Evolutionary conservation across 495 filamentous ascomycete genomes (phyloP).

Genomic region (Gamarada debralockiae): DNA sequence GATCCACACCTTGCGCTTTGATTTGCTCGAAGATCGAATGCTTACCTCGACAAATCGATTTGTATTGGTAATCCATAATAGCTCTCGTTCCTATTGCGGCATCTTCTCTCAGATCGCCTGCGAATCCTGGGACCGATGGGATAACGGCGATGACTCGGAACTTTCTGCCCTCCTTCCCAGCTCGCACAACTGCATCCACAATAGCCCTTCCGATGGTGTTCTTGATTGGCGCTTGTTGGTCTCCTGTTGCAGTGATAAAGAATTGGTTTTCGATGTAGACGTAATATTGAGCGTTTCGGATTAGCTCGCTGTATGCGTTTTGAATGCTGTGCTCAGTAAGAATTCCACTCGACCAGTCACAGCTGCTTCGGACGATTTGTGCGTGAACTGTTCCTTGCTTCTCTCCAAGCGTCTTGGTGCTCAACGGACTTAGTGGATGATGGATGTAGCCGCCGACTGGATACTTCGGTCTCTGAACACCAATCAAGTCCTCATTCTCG

Average conservation of each 20-base stretch:
- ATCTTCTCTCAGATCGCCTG: slow-evolving; percentile 79
- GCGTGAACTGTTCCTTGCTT: slow-evolving; percentile 71
- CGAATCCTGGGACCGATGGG: slow-evolving; percentile 89
- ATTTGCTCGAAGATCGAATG: slow-evolving; percentile 85
- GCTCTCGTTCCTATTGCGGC: slow-evolving; percentile 83
- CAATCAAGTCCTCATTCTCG: slow-evolving; percentile 76
- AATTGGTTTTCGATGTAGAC: slow-evolving; percentile 99
- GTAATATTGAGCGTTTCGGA: slow-evolving; percentile 79
- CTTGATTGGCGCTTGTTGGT: slow-evolving; percentile 77
- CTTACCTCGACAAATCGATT: slow-evolving; percentile 86
- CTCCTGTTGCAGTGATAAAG: slow-evolving; percentile 93
- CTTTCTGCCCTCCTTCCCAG: slow-evolving; percentile 79
- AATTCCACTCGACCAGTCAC: slow-evolving; percentile 95
- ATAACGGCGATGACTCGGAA: slow-evolving; percentile 90
- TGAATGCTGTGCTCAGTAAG: slow-evolving; percentile 86
- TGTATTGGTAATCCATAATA: slow-evolving; percentile 99
- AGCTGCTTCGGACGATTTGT: slow-evolving; percentile 81
- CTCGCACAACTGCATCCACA: slow-evolving; percentile 81
- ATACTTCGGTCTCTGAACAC: slow-evolving; percentile 79
- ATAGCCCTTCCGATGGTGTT: slow-evolving; percentile 86
- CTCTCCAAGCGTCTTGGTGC: slow-evolving; percentile 37
- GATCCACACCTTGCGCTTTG: slow-evolving; percentile 71
- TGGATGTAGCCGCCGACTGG: slow-evolving; percentile 83
- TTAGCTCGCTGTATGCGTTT: slow-evolving; percentile 84
- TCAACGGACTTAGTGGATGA: slow-evolving; percentile 70